These are phyloP conservation scores for Ciborinia camelliae DNA, from an alignment of 2,329 filamentous ascomycete species.

Conservation along the genomic window DNA sequence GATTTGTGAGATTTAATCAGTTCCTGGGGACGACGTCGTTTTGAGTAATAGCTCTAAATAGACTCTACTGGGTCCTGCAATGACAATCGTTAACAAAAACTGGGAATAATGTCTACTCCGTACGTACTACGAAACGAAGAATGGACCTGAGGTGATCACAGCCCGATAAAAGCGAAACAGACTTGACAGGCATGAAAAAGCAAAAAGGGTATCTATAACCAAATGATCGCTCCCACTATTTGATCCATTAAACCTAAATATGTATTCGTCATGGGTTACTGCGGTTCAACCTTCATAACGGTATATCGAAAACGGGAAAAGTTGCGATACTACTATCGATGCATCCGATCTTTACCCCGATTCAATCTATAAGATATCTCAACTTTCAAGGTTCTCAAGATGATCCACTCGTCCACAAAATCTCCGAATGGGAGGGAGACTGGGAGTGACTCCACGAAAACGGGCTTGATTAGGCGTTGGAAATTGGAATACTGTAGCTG, in stretches of 20 bases:
- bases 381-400: background rate
- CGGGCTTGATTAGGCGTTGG: background rate
- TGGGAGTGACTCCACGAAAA: constrained; percentile 24
- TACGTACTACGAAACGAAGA: too few relatives aligned
- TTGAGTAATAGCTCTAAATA: constrained; percentile 12
- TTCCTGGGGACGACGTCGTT: background rate
- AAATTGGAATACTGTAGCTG: too few relatives aligned
- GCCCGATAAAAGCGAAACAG: background rate
- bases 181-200: background rate
- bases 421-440: constrained; percentile 29
- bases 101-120: too few relatives aligned
- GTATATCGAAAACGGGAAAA: constrained; percentile 7
- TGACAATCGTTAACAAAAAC: constrained; percentile 4
- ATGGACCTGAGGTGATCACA: background rate
- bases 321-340: constrained; percentile 11
- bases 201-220: constrained; percentile 12
- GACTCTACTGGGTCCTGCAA: constrained; percentile 2
- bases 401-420: constrained; percentile 26
- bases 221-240: constrained; percentile 13
- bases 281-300: background rate
- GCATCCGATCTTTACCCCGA: constrained; percentile 12
- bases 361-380: constrained; percentile 14
- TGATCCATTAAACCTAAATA: background rate
- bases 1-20: background rate
- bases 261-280: background rate